phyloP scores from a whole-genome alignment of 2,329 filamentous ascomycete species.

The Paracoccidioides brasiliensis region DNA sequence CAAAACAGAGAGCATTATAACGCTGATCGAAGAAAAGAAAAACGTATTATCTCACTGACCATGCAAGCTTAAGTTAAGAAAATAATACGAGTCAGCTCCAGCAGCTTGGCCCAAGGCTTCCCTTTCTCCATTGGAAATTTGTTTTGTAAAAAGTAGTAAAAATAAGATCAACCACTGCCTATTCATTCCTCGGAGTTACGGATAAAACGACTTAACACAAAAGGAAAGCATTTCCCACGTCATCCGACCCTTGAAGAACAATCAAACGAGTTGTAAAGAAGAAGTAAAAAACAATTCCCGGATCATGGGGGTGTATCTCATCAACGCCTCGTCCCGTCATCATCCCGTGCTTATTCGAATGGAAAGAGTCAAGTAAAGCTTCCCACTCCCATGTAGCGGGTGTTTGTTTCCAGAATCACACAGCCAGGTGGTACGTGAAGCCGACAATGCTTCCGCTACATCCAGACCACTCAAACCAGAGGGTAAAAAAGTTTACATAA shows the following conservation, averaged over 20 bases:
- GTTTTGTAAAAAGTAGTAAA: too few species aligned
- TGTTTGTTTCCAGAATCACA: constrained; percentile 10
- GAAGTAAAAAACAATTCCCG: constrained; percentile 12
- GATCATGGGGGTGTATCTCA: constrained; percentile 27
- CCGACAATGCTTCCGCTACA: not conserved
- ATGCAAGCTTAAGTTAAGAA: too few species aligned
- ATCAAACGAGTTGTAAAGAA: constrained; percentile 1
- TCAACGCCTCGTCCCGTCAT: constrained; percentile 32
- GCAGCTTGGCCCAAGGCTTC: not conserved
- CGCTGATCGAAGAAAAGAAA: too few species aligned
- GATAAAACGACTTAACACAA: not conserved
- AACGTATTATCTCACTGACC: too few species aligned
- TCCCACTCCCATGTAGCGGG: constrained; percentile 3
- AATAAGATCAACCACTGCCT: not conserved
- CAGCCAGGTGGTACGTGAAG: constrained; percentile 3
- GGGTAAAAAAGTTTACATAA: constrained; percentile 19
- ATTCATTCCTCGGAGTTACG: not conserved
- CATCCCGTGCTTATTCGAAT: constrained; percentile 17
- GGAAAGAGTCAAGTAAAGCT: constrained; percentile 9
- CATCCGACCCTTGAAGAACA: not conserved
- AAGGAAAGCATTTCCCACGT: not conserved
- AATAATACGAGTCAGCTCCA: not conserved
- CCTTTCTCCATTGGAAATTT: too few species aligned
- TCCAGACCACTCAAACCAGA: constrained; percentile 14
- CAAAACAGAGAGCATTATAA: too few species aligned